phyloP scores from a whole-genome alignment of 2,329 filamentous ascomycete species.

The Stemphylium vesicarium region DNA sequence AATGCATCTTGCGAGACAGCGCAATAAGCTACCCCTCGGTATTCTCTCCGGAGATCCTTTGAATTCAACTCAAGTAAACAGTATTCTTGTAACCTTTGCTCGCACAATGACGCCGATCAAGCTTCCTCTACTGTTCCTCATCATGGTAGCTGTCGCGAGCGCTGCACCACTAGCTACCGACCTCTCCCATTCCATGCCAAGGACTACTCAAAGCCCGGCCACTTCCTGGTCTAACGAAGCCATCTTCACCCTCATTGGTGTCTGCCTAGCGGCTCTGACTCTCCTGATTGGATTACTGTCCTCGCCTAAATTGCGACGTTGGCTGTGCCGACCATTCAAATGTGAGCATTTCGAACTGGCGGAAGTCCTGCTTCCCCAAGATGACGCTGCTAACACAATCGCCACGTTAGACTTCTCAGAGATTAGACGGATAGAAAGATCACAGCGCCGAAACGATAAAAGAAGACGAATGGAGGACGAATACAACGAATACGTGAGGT shows the following conservation, averaged over 20 bases:
- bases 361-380: too few species aligned
- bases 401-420: background rate
- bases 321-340: background rate
- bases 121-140: background rate
- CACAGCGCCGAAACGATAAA: background rate
- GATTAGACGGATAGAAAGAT: background rate
- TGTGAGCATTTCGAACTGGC: background rate
- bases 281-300: background rate
- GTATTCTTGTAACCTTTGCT: too few species aligned
- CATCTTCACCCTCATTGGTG: background rate
- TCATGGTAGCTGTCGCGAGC: background rate
- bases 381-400: too few species aligned
- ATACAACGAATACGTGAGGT: background rate
- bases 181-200: too few species aligned
- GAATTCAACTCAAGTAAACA: too few species aligned
- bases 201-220: too few species aligned
- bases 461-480: background rate
- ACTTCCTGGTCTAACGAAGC: constrained; percentile 3
- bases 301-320: background rate
- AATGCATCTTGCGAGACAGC: too few species aligned
- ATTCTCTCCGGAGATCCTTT: too few species aligned
- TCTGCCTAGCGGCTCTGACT: background rate
- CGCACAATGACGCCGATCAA: background rate
- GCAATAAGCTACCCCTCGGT: too few species aligned
- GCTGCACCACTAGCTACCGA: background rate